Conservation (phyloP, 139 green algal species). For the Deuterostichococcus epilithicus region DNA sequence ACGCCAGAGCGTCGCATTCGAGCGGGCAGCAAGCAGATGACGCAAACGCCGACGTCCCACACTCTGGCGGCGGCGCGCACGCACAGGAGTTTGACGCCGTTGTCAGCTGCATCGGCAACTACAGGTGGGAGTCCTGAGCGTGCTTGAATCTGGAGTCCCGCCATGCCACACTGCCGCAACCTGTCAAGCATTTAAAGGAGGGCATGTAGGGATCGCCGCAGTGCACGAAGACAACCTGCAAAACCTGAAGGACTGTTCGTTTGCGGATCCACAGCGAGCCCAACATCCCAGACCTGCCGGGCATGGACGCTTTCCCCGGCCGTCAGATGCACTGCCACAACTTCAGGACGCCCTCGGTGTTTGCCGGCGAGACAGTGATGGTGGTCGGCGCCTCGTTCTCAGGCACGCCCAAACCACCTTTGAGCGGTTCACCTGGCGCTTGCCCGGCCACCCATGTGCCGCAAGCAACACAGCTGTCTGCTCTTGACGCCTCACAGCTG, state of each 20-base stretch:
- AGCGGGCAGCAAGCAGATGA: too few relatives aligned
- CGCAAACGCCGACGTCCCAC: too few relatives aligned
- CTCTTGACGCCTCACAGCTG: too few relatives aligned
- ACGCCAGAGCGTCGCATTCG: too few relatives aligned
- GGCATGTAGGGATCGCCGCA: too few relatives aligned
- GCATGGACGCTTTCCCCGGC: slow-evolving; percentile 36
- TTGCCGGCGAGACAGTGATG: slow-evolving; percentile 51
- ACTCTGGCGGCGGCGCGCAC: background rate
- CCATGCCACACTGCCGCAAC: background rate
- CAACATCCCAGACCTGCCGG: slow-evolving; percentile 42
- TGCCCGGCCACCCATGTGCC: too few relatives aligned
- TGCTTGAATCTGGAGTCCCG: background rate
- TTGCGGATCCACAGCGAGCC: slow-evolving; percentile 42
- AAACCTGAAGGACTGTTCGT: slow-evolving; percentile 44
- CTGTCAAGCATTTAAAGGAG: too few relatives aligned
- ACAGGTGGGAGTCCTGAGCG: slow-evolving; percentile 33
- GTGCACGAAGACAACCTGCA: slow-evolving; percentile 51
- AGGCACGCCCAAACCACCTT: background rate
- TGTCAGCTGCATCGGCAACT: slow-evolving; percentile 82
- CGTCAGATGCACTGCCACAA: slow-evolving; percentile 73
- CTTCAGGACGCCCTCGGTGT: slow-evolving; percentile 51
- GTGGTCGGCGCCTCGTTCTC: slow-evolving; percentile 54
- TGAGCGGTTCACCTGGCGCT: background rate
- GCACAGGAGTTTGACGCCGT: slow-evolving; percentile 74
- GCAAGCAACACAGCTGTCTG: too few relatives aligned